Base-by-base conservation (phyloP, 176 grass and related monocot genomes). In the Tillandsia leiboldiana region DNA sequence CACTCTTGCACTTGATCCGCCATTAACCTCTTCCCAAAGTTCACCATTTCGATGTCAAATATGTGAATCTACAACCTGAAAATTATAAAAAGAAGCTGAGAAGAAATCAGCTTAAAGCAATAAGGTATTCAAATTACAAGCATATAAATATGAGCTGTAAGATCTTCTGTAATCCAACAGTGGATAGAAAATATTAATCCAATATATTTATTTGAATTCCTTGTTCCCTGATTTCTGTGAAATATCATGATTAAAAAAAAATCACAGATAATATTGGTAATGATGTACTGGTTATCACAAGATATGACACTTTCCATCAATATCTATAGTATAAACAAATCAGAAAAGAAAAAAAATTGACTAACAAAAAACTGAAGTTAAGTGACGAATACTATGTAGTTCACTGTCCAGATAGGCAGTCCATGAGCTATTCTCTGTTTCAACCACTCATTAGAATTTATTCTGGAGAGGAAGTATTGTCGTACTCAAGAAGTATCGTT, bases 21-120 rank as follows among this genome's bases (percentile, higher is more conserved):
- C 82, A 73, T 74, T 71, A 96, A 61, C 51, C 64, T 86, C 82
- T 96, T 96, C 49, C 87, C 87, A 51, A 96, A 91, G 70, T 96
- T 96, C 66, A 96, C 91, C 91, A 96, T 96, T 68, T 70, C 79
- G 73, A 64, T 67, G 15, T 67, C 8, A 17, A 48, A 65, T 68
- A 56, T 15, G 51, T 42, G 52, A 57, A 53, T 53, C 12, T 33
- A 28, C 68, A 29, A 15, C 9, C 12, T 33, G 33, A 24, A 2
- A 57, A 26, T 57, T 53, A 54, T 24, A 71, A 61, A 23, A 9
- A 9, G 15, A 61, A 23, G n/a, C 8, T 18, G 7, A 61, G 5
- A 61, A n/a, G 6, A 8, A 61, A 61, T 61, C 56, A 61, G 17
- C 10, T 61, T 56, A 18, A 18, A 61, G 56, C 56, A 61, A 20